phyloP scores from a whole-genome alignment of 139 green algal genomes.

The Coelastrella sp. region DNA sequence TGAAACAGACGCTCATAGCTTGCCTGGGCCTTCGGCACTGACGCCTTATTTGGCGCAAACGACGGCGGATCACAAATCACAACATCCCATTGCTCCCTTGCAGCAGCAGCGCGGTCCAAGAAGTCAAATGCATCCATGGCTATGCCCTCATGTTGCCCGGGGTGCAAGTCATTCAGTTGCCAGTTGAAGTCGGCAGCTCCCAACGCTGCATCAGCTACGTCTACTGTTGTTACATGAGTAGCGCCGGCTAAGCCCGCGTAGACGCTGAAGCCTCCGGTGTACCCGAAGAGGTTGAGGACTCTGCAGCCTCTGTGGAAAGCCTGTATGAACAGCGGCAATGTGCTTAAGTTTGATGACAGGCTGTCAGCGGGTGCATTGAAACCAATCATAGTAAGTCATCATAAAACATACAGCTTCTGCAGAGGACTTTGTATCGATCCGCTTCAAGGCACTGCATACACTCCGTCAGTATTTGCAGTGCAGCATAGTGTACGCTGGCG shows the following conservation, averaged over 20 bases:
- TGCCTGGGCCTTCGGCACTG: conserved; percentile 50
- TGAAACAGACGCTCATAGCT: conserved; percentile 54
- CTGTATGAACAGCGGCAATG: neutral
- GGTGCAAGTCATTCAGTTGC: conserved; percentile 60
- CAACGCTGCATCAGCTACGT: conserved; percentile 57
- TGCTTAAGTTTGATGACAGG: neutral
- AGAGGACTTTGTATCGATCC: too few species aligned
- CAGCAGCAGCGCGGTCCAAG: conserved; percentile 54
- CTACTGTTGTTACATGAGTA: conserved; percentile 62
- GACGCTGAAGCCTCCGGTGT: conserved; percentile 62
- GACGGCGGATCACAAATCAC: conserved; percentile 58
- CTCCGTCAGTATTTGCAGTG: too few species aligned
- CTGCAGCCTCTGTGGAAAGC: conserved; percentile 21
- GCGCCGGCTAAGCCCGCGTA: conserved; percentile 63
- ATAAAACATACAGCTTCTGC: too few species aligned
- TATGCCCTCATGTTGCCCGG: conserved; percentile 34
- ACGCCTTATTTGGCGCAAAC: conserved; percentile 64
- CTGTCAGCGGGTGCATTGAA: too few species aligned
- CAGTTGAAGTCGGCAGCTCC: conserved; percentile 58
- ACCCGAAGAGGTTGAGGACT: conserved; percentile 68
- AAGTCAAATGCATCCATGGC: conserved; percentile 65
- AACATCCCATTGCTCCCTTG: conserved; percentile 45
- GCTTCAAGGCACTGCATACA: too few species aligned
- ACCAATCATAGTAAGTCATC: too few species aligned
- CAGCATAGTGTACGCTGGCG: too few species aligned